Evolutionary conservation across 2,329 filamentous ascomycete genomes (phyloP).

Genomic region (Fusarium sp.): DNA sequence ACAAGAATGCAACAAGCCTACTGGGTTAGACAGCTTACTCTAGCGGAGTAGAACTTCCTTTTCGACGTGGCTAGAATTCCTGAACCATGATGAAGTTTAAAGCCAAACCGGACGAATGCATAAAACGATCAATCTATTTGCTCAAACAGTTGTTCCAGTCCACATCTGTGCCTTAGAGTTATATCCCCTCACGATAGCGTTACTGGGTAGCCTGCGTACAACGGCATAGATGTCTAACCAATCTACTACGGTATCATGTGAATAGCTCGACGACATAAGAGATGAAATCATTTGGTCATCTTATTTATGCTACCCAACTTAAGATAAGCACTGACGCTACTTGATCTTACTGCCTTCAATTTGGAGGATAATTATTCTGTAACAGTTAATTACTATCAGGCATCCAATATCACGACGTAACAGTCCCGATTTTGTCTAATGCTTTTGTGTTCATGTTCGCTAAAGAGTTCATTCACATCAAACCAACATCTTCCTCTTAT

Average conservation of each 20-base stretch:
- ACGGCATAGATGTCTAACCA: background rate
- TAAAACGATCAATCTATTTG: background rate
- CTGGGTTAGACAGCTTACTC: background rate
- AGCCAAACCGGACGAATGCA: background rate
- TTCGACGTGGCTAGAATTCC: slow-evolving; percentile 15
- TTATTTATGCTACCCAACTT: background rate
- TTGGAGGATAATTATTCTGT: background rate
- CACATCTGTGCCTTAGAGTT: background rate
- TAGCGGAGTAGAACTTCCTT: background rate
- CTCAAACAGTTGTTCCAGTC: background rate
- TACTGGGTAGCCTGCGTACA: background rate
- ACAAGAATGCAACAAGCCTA: background rate
- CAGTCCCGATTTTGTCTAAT: background rate
- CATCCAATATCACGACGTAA: background rate
- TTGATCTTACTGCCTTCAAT: background rate
- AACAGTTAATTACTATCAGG: background rate
- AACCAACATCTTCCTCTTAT: background rate
- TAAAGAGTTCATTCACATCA: background rate
- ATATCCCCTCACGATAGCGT: background rate
- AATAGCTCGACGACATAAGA: background rate
- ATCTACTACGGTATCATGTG: background rate
- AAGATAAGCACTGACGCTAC: background rate
- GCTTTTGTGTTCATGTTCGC: slow-evolving; percentile 1
- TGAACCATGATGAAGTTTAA: background rate
- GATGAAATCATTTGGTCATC: background rate